Percentiles rank a stretch among this genome's conserved stretches.
These are phyloP conservation scores for Gentiana straminea DNA, from an alignment of 257 asterid species.

Conservation along the genomic window DNA sequence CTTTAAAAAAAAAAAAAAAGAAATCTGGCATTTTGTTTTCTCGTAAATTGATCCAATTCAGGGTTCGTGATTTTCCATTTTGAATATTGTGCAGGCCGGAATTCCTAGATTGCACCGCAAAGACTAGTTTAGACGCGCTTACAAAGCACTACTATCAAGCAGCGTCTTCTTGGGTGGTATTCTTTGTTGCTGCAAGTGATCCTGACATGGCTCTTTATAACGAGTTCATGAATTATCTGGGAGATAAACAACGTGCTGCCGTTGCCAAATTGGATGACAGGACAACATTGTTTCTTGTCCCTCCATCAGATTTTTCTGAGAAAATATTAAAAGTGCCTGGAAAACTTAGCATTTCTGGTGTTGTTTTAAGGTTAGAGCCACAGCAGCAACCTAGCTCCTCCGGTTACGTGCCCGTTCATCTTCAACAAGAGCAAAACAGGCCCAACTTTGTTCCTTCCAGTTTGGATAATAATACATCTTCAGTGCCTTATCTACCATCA, in stretches of 20 bases:
- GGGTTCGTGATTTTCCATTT: not conserved
- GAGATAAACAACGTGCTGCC: slow-evolving; percentile 85
- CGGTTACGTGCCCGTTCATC: slow-evolving; percentile 29
- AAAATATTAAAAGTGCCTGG: slow-evolving; percentile 88
- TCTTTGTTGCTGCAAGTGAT: slow-evolving; percentile 82
- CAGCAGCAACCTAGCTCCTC: slow-evolving; percentile 23
- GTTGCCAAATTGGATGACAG: slow-evolving; percentile 77
- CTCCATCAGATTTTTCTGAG: slow-evolving; percentile 93
- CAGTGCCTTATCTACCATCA: slow-evolving; percentile 37
- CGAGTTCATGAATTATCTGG: slow-evolving; percentile 82
- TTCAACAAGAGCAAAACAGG: slow-evolving; percentile 34
- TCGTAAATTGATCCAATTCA: not conserved
- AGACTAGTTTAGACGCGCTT: slow-evolving; percentile 90
- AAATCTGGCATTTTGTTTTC: not conserved
- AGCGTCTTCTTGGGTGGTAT: slow-evolving; percentile 69
- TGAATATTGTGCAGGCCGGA: slow-evolving; percentile 58
- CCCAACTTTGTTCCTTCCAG: slow-evolving; percentile 23
- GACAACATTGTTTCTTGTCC: slow-evolving; percentile 79
- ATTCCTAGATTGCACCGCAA: slow-evolving; percentile 80
- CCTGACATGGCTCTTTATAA: slow-evolving; percentile 74
- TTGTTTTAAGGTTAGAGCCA: slow-evolving; percentile 49
- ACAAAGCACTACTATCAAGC: slow-evolving; percentile 91
- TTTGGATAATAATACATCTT: slow-evolving; percentile 27
- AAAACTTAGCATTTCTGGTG: slow-evolving; percentile 80
- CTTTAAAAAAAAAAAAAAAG: too few relatives aligned